Base-by-base conservation (phyloP, 768 basidiomycete genomes). In the Agaricus subrufescens region DNA sequence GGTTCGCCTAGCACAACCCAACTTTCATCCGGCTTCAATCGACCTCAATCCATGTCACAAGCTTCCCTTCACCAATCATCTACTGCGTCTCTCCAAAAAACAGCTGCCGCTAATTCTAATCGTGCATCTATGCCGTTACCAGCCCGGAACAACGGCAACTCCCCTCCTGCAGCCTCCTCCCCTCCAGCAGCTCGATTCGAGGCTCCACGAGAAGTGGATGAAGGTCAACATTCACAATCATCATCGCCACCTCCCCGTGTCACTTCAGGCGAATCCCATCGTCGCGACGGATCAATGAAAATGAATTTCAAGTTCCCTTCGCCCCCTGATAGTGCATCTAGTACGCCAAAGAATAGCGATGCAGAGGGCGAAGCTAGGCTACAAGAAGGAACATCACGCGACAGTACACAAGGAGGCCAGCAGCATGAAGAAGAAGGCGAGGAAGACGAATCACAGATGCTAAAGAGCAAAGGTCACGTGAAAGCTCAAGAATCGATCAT, bases 1-100 rank as follows among this genome's bases (percentile, higher is more conserved):
- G 89, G 89, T 19, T 78, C 83, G 12, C 78, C 81, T 0, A 70
- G 73, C 1, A 69, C 78, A 6, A 77, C 82, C 0, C 68, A 66
- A 15, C 60, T 65, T 14, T 66, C 83, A 2, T 69, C 75, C 1
- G 71, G 76, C 12, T 57, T 42, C 19, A 67, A 74, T 48, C 79
- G 88, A 4, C 83, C 86, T 0, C 85, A 87, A 58, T 90, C 89
- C 23, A 87, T 91, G 84, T 91, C 89, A 0, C 86, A 88, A 67
- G 80, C 82, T 2, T 75, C 78, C 27, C 70, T 83, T 1, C 74
- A 79, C 1, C 75, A 76, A 15, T 69, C 82, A 4, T 68, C 76
- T 0, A 65, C 76, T 12, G 46, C 52, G 71, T 72, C 60, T 64
- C 54, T 62, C 65, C 62, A 50, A 67, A 67, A 56, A 70, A 63